phyloP scores from a whole-genome alignment of 2,329 filamentous ascomycete species.

The Penicillium sp. region DNA sequence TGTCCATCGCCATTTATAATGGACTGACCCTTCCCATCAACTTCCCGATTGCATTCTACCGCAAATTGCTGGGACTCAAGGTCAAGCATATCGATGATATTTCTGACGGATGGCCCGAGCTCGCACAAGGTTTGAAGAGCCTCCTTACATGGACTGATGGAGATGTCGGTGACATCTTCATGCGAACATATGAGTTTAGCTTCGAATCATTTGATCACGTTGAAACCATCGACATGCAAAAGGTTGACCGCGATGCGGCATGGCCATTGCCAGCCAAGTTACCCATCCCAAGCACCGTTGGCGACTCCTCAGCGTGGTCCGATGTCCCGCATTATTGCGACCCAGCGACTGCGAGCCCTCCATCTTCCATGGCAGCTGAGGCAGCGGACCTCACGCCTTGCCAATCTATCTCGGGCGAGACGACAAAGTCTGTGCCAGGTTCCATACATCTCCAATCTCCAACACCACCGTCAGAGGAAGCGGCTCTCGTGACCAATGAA shows the following conservation, averaged over 20 bases:
- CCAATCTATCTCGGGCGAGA: constrained; percentile 12
- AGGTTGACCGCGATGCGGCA: constrained; percentile 32
- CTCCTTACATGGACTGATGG: constrained; percentile 76
- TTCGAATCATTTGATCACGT: constrained; percentile 53
- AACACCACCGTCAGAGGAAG: constrained; percentile 44
- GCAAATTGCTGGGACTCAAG: constrained; percentile 65
- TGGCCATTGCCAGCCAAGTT: constrained; percentile 27
- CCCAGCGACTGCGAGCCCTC: constrained; percentile 14
- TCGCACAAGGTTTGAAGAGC: constrained; percentile 66
- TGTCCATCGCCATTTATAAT: constrained; percentile 88
- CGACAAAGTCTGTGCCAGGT: constrained; percentile 21
- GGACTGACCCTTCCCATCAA: constrained; percentile 85
- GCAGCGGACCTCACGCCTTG: constrained; percentile 8
- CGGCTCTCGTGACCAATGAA: constrained; percentile 69
- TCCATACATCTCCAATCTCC: constrained; percentile 24
- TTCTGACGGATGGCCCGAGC: constrained; percentile 77
- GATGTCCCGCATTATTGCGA: constrained; percentile 21
- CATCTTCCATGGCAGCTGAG: constrained; percentile 22
- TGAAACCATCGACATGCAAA: constrained; percentile 52
- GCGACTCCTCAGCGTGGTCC: constrained; percentile 19
- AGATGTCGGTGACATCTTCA: constrained; percentile 72
- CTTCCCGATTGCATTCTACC: constrained; percentile 79
- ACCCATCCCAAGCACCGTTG: constrained; percentile 1
- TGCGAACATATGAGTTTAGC: constrained; percentile 81
- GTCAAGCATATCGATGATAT: constrained; percentile 70